Conservation (phyloP, 495 filamentous ascomycete species). For the Aspergillus bertholletiae region DNA sequence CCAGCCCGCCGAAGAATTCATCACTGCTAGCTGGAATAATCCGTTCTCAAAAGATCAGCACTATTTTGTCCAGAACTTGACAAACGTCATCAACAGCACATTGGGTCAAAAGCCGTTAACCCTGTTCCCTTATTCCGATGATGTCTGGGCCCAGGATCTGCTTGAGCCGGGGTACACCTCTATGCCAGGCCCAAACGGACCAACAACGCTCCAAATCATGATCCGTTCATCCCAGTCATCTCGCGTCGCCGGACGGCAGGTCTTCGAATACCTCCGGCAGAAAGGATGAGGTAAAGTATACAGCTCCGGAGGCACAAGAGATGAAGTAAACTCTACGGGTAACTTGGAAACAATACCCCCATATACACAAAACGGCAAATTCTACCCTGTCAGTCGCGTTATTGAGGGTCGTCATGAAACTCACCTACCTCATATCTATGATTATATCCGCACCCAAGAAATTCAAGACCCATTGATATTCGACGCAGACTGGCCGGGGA, state of each 20-base stretch:
- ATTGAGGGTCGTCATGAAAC: constrained; percentile 3
- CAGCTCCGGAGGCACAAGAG: background rate
- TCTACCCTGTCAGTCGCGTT: constrained; percentile 4
- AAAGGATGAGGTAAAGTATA: background rate
- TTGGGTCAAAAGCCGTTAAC: background rate
- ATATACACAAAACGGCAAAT: background rate
- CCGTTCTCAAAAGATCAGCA: background rate
- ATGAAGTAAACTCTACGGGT: constrained; percentile 4
- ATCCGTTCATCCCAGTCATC: constrained; percentile 3
- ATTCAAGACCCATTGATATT: constrained; percentile 4
- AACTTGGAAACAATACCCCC: constrained; percentile 8
- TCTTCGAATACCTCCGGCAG: constrained; percentile 6
- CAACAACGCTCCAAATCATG: constrained; percentile 5
- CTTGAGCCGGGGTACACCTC: constrained; percentile 7
- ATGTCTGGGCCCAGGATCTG: constrained; percentile 11
- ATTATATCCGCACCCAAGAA: background rate
- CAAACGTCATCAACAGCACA: background rate
- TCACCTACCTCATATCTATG: background rate
- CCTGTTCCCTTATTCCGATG: background rate
- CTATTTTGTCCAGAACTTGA: constrained; percentile 1
- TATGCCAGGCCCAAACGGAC: constrained; percentile 7
- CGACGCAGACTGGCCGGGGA: constrained; percentile 5
- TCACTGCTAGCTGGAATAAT: background rate
- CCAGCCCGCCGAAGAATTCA: constrained; percentile 2
- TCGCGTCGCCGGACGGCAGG: constrained; percentile 1